These are phyloP conservation scores for Trichoderma sp. DNA, from an alignment of 2,329 filamentous ascomycete species.

Conservation along the genomic window DNA sequence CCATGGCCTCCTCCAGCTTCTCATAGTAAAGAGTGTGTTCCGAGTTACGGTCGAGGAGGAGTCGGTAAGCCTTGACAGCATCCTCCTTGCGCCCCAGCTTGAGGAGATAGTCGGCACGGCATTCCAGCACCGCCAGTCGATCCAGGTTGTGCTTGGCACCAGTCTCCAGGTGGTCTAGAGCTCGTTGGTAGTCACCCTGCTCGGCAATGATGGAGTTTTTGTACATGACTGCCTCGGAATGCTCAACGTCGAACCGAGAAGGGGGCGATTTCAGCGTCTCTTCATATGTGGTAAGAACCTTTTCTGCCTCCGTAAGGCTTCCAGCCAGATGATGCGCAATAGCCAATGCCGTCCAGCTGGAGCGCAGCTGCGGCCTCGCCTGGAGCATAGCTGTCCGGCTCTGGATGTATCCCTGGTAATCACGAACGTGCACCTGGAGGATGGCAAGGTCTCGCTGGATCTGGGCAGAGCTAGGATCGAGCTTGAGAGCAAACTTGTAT, in stretches of 20 bases:
- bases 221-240: constrained; percentile 91
- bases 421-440: constrained; percentile 93
- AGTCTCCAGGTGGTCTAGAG: constrained; percentile 79
- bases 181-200: constrained; percentile 75
- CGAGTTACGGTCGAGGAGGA: constrained; percentile 79
- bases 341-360: constrained; percentile 97
- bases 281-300: constrained; percentile 87
- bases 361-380: constrained; percentile 73
- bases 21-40: constrained; percentile 87
- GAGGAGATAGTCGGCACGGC: constrained; percentile 78
- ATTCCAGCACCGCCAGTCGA: constrained; percentile 79
- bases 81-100: constrained; percentile 75
- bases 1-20: constrained; percentile 67
- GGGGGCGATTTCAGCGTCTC: constrained; percentile 83
- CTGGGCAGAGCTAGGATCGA: constrained; percentile 91
- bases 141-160: constrained; percentile 78
- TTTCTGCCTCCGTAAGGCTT: constrained; percentile 81
- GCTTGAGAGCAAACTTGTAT: constrained; percentile 89
- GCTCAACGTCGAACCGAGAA: constrained; percentile 76
- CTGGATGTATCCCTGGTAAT: constrained; percentile 89
- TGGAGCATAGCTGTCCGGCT: constrained; percentile 87
- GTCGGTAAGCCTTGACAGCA: constrained; percentile 76
- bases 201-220: constrained; percentile 95
- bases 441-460: constrained; percentile 93
- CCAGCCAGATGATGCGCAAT: constrained; percentile 91